Percentiles rank a stretch among this genome's conserved stretches.
phyloP scores from a whole-genome alignment of 1,284 basidiomycete genomes.

The Cutaneotrichosporon sp. region DNA sequence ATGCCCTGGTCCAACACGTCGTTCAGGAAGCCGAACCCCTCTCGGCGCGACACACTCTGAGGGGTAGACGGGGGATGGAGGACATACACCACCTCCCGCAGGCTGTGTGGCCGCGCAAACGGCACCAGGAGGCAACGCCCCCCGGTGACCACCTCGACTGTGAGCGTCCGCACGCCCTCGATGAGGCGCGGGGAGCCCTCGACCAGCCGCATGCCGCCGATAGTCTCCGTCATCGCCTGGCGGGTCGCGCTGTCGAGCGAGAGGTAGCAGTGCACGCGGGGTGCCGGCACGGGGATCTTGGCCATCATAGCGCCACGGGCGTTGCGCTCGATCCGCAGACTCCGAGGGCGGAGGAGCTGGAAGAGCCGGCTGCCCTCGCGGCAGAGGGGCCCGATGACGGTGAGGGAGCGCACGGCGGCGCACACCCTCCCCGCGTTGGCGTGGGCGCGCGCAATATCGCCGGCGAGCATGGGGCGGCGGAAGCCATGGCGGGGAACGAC shows the following conservation, averaged over 20 bases:
- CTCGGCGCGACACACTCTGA: too few relatives aligned
- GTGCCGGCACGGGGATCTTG: background rate
- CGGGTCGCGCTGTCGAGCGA: background rate
- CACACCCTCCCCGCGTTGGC: background rate
- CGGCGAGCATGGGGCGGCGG: background rate
- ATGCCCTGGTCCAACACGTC: too few relatives aligned
- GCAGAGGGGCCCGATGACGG: background rate
- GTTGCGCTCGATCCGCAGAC: background rate
- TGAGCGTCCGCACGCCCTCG: background rate
- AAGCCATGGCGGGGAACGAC: background rate
- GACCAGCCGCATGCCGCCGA: background rate
- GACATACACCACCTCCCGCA: too few relatives aligned
- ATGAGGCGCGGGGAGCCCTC: background rate
- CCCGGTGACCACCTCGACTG: background rate
- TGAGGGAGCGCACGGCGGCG: background rate
- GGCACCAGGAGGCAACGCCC: background rate
- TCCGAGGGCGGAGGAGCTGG: background rate
- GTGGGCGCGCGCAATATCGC: background rate
- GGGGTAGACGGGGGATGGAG: too few relatives aligned
- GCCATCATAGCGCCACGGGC: background rate
- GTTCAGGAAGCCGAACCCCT: too few relatives aligned
- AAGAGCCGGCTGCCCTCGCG: background rate
- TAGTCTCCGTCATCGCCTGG: background rate
- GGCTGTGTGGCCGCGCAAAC: background rate
- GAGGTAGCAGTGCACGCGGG: background rate